Conservation (phyloP, 2,329 filamentous ascomycete genomes). For the Venturiaceae sp. region DNA sequence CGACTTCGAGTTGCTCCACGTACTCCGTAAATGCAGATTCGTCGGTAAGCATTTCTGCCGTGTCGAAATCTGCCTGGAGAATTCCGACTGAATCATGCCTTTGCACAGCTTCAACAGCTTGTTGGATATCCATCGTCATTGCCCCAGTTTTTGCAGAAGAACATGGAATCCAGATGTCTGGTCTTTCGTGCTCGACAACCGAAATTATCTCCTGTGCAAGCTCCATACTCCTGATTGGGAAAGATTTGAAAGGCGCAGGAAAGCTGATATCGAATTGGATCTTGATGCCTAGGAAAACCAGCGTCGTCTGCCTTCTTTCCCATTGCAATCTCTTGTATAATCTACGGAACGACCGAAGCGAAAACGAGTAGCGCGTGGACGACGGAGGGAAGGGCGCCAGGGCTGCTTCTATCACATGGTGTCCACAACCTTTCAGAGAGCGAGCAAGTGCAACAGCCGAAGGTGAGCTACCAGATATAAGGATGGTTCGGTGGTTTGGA, state of each 20-base stretch:
- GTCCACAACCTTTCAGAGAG: background rate
- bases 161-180: conserved; percentile 2
- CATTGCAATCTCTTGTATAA: background rate
- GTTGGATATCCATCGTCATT: background rate
- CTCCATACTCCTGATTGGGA: background rate
- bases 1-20: background rate
- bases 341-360: background rate
- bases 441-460: background rate
- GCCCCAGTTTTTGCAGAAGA: background rate
- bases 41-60: conserved; percentile 1
- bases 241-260: background rate
- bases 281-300: background rate
- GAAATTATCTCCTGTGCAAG: background rate
- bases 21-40: background rate
- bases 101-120: background rate
- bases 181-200: background rate
- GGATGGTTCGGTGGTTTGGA: background rate
- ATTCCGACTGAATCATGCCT: background rate
- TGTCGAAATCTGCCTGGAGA: background rate
- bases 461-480: background rate
- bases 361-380: background rate
- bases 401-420: background rate
- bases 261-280: background rate
- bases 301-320: background rate
- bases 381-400: background rate